These are phyloP conservation scores for Triangularia verruculosa DNA, from an alignment of 2,329 filamentous ascomycete species.

Conservation along the genomic window DNA sequence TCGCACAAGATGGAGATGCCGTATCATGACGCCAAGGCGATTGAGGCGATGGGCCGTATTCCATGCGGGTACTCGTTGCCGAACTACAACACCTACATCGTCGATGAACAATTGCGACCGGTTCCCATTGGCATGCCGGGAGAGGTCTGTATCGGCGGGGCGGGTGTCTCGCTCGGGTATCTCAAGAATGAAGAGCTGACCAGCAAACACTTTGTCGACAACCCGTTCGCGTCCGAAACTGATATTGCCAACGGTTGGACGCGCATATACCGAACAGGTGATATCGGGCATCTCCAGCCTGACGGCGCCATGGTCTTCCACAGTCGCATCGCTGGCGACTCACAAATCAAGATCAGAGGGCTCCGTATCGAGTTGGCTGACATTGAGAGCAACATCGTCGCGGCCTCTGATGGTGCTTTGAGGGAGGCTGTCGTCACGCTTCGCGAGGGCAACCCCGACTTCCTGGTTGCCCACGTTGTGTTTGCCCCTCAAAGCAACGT, in stretches of 20 bases:
- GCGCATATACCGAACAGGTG: conserved; percentile 38
- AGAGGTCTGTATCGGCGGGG: conserved; percentile 40
- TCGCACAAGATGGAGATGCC: conserved; percentile 8
- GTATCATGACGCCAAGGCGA: conserved; percentile 3
- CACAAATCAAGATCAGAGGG: conserved; percentile 41
- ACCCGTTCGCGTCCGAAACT: conserved; percentile 23
- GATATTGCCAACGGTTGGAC: conserved; percentile 22
- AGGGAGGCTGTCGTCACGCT: neutral
- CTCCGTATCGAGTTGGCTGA: conserved; percentile 40
- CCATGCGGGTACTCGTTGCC: conserved; percentile 31
- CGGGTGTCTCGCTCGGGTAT: conserved; percentile 34
- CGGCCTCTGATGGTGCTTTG: neutral
- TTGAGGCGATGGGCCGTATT: neutral
- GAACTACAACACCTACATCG: conserved; percentile 38
- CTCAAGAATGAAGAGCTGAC: conserved; percentile 28
- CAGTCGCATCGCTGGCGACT: conserved; percentile 38
- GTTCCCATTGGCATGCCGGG: conserved; percentile 40
- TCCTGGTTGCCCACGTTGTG: neutral
- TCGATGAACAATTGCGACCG: conserved; percentile 35
- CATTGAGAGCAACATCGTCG: neutral
- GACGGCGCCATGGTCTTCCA: conserved; percentile 34
- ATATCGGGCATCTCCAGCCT: conserved; percentile 32
- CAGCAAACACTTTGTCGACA: conserved; percentile 25
- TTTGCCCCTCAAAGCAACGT: neutral
- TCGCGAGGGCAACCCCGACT: neutral